Evolutionary conservation across 306 rosid species (phyloP), one percentile per base, ranked within the genome.

Genomic region (Carpinus viminea): DNA sequence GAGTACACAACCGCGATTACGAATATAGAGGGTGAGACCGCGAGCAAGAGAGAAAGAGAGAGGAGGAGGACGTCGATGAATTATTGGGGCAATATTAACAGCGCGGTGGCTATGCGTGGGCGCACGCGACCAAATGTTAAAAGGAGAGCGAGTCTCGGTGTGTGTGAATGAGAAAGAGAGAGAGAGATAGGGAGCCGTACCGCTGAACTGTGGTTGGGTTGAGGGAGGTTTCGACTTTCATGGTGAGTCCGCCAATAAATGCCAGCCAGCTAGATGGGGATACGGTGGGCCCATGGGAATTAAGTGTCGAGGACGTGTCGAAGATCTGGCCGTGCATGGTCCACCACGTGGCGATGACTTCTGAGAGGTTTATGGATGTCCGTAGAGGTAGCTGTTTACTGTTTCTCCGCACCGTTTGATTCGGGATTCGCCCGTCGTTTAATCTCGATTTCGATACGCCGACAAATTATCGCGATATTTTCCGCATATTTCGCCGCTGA

Each of bases 381-480:
- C 75, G 74, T 56, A 69, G 46, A 38, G 7, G 62, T 69, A 45
- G 66, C 65, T 24, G 47, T 57, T 75, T 4, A 10, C 11, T 74
- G 77, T 48, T 48, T 55, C 73, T 74, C 61, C 18, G 61, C 85
- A 74, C 60, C 78, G 45, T 41, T 41, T 41, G 45, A 41, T 41
- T 41, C 8, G 45, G 55, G 54, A 79, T 69, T 81, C 56, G 17
- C 55, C 1, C 10, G 43, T 68, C 8, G 24, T 73, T 18, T 28
- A 51, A 59, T 77, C 52, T 24, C 26, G 56, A 31, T 75, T 31
- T 70, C 66, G 61, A 72, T 28, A 41, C 88, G 79, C 93, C 91
- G 87, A 92, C 95, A 90, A 82, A 86, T n/a, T 89, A 77, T 89
- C 91, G 91, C 86, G 90, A 64, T 28, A 87, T 79, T 83, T 72